Percentiles rank a stretch among this genome's conserved stretches.
Evolutionary conservation across 164 flowering plant species (phyloP).

Genomic region (Malania oleifera): DNA sequence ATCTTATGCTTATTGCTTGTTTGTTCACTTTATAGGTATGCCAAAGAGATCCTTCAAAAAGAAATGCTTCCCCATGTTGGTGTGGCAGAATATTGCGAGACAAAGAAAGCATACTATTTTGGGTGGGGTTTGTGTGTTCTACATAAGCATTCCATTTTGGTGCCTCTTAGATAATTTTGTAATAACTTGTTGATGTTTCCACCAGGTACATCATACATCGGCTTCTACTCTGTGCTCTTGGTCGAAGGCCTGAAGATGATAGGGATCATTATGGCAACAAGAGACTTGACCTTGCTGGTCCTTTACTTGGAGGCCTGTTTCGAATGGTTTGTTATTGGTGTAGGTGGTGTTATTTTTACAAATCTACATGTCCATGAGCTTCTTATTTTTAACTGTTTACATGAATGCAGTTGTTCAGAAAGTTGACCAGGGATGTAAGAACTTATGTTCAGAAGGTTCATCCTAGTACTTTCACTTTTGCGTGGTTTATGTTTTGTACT

Average conservation of each 20-base stretch:
- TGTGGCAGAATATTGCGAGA: slow-evolving; percentile 89
- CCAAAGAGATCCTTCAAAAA: slow-evolving; percentile 91
- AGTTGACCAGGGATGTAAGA: slow-evolving; percentile 95
- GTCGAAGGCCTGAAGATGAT: slow-evolving; percentile 96
- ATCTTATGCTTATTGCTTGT: not conserved
- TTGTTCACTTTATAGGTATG: slow-evolving; percentile 51
- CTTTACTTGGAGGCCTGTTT: slow-evolving; percentile 90
- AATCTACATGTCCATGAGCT: not conserved
- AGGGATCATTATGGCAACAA: slow-evolving; percentile 99
- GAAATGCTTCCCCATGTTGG: slow-evolving; percentile 99
- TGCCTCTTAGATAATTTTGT: not conserved
- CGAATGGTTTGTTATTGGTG: slow-evolving; percentile 59
- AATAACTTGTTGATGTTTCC: not conserved
- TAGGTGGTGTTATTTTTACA: not conserved
- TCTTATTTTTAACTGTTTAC: slow-evolving; percentile 11
- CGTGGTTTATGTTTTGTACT: slow-evolving; percentile 8
- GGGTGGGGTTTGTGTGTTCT: slow-evolving; percentile 43
- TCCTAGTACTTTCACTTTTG: not conserved
- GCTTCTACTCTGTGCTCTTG: slow-evolving; percentile 86
- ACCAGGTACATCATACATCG: slow-evolving; percentile 89
- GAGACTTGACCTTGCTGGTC: slow-evolving; percentile 99
- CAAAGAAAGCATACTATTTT: slow-evolving; percentile 96
- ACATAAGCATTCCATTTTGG: not conserved
- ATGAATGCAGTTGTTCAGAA: slow-evolving; percentile 77
- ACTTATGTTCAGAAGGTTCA: slow-evolving; percentile 86